A percentile compares a stretch with the other conserved stretches of the same genome.
Evolutionary conservation across 1,284 basidiomycete species (phyloP).

Genomic region (Ustilago cynodontis): DNA sequence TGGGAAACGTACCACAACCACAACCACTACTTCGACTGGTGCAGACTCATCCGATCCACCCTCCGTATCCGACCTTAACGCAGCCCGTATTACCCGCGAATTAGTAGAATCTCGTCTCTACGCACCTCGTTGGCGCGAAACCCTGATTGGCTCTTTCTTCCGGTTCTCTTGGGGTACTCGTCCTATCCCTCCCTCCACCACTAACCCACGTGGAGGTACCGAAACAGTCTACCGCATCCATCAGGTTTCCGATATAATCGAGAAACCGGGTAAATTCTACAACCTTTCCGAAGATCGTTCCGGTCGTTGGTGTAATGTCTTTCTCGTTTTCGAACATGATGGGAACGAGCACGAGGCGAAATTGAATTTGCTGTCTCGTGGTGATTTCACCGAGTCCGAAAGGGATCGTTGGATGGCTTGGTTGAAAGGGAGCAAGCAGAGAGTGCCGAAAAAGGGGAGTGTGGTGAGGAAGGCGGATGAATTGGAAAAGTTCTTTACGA

Average conservation of each 20-base stretch:
- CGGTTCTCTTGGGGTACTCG: slow-evolving; percentile 62
- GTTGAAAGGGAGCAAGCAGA: slow-evolving; percentile 12
- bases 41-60: slow-evolving; percentile 73
- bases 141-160: slow-evolving; percentile 77
- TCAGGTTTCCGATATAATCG: slow-evolving; percentile 77
- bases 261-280: slow-evolving; percentile 78
- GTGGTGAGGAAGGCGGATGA: slow-evolving; percentile 50
- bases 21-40: not conserved
- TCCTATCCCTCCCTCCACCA: slow-evolving; percentile 71
- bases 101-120: slow-evolving; percentile 77
- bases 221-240: slow-evolving; percentile 84
- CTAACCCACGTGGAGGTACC: slow-evolving; percentile 70
- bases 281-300: slow-evolving; percentile 75
- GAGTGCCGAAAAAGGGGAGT: slow-evolving; percentile 33
- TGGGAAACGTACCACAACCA: not conserved
- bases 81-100: slow-evolving; percentile 77
- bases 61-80: slow-evolving; percentile 75
- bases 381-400: slow-evolving; percentile 53
- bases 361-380: slow-evolving; percentile 42
- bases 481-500: slow-evolving; percentile 53
- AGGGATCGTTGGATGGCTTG: slow-evolving; percentile 55
- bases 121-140: slow-evolving; percentile 82
- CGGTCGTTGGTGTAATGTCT: slow-evolving; percentile 60
- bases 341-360: slow-evolving; percentile 47
- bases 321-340: slow-evolving; percentile 49